Conservation (phyloP, 257 asterid genomes). For the Solanum sitiens region DNA sequence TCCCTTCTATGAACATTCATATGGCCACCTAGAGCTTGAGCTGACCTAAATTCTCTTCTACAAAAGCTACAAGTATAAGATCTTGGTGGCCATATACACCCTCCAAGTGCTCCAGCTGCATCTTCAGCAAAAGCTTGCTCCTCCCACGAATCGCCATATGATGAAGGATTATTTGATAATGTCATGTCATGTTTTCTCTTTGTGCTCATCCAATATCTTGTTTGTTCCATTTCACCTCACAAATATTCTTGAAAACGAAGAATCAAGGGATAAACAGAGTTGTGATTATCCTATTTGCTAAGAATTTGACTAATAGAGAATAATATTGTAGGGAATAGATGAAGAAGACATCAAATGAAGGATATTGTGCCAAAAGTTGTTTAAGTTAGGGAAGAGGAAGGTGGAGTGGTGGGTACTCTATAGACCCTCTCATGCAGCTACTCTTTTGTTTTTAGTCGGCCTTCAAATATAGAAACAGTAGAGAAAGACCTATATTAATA, state of each 20-base stretch:
- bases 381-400: constrained; percentile 28
- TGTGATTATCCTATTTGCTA: neutral
- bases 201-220: constrained; percentile 63
- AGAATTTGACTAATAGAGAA: neutral
- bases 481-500: neutral
- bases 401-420: constrained; percentile 47
- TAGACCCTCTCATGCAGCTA: constrained; percentile 60
- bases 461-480: constrained; percentile 6
- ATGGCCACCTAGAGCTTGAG: constrained; percentile 95
- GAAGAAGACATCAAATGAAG: constrained; percentile 21
- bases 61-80: constrained; percentile 87
- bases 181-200: constrained; percentile 34
- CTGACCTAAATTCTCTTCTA: constrained; percentile 79
- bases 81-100: constrained; percentile 94
- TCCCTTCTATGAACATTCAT: constrained; percentile 94
- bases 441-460: constrained; percentile 30
- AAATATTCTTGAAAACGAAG: neutral
- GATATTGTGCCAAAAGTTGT: constrained; percentile 6
- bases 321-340: constrained; percentile 5
- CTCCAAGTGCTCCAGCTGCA: constrained; percentile 67
- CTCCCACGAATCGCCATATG: constrained; percentile 73
- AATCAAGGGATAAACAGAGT: neutral
- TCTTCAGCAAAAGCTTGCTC: constrained; percentile 95
- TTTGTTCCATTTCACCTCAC: constrained; percentile 37
- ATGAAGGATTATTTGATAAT: constrained; percentile 3